Base-by-base conservation (phyloP, 768 basidiomycete genomes). In the Collybia nuda region DNA sequence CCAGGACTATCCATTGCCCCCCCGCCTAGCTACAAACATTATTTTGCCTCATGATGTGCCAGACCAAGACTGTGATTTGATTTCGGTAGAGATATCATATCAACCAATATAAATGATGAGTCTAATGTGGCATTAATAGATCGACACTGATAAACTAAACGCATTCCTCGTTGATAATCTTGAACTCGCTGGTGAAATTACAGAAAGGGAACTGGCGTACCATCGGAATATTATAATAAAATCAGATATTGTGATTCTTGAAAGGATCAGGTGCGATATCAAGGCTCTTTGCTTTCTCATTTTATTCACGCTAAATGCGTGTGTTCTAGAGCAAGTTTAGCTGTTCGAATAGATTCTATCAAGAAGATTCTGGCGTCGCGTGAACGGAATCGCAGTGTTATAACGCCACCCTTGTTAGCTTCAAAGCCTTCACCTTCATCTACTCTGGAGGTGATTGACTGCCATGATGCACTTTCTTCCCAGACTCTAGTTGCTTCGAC, bases 201-300 rank as follows among this genome's bases (percentile, higher is more conserved):
- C 17, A 57, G 54, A 43, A 38, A 53, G 28, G 40, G 51, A 58
- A 40, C 46, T 61, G 35, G 40, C 40, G 6, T 47, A 61, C 29
- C 55, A 56, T 37, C 54, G 57, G 39, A 55, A 48, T 26, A 39
- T 44, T 7, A 23, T 55, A 11, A 56, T 64, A n/a, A 54, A 59
- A 4, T 62, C 63, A 44, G 81, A 82, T 35, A 65, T 79, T 15
- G 51, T 70, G 6, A 46, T 68, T 1, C 65, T 80, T n/a, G 72
- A 79, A 23, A 57, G 59, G 2, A 65, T 72, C 49, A 66, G 70
- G 81, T 81, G 49, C 22, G 66, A 56, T 44, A 9, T 7, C 29
- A 39, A 19, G n/a, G 24, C 38, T 28, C 14, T 7, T 23, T 17
- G 18, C 17, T 5, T 32, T 8, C 22, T n/a, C n/a, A 26, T 23